These are phyloP conservation scores for Brettanomyces bruxellensis DNA, from an alignment of 805 yeast species.

Conservation along the genomic window DNA sequence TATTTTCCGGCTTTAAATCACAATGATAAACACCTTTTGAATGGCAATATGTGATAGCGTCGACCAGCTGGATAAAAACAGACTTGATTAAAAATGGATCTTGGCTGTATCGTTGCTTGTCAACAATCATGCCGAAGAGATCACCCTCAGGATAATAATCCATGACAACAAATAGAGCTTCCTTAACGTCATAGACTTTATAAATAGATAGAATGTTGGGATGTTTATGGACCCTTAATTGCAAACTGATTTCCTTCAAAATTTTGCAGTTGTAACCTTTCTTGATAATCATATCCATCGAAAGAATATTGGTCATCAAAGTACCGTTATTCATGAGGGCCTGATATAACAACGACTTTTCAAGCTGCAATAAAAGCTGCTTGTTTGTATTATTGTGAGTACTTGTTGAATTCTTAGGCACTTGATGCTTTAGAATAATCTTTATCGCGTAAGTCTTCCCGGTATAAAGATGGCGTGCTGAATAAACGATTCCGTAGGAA, in stretches of 20 bases:
- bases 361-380: constrained; percentile 22
- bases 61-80: constrained; percentile 67
- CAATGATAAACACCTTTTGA: constrained; percentile 80
- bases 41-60: constrained; percentile 79
- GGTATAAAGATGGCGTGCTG: constrained; percentile 47
- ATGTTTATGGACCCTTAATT: constrained; percentile 66
- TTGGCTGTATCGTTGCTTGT: constrained; percentile 48
- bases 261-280: constrained; percentile 29
- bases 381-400: constrained; percentile 16
- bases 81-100: constrained; percentile 43
- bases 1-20: constrained; percentile 93
- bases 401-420: constrained; percentile 17
- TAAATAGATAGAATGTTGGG: constrained; percentile 72
- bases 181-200: constrained; percentile 54
- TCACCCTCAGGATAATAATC: constrained; percentile 85
- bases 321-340: constrained; percentile 20
- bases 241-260: constrained; percentile 64
- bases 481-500: constrained; percentile 75
- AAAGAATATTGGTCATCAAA: constrained; percentile 23
- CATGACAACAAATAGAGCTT: constrained; percentile 64
- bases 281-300: constrained; percentile 26
- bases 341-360: constrained; percentile 15
- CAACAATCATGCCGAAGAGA: constrained; percentile 78
- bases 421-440: constrained; percentile 45
- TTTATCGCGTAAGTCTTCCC: constrained; percentile 59